Base-by-base conservation (phyloP, 352 stramenopile genomes). In the Phytophthora ramorum region DNA sequence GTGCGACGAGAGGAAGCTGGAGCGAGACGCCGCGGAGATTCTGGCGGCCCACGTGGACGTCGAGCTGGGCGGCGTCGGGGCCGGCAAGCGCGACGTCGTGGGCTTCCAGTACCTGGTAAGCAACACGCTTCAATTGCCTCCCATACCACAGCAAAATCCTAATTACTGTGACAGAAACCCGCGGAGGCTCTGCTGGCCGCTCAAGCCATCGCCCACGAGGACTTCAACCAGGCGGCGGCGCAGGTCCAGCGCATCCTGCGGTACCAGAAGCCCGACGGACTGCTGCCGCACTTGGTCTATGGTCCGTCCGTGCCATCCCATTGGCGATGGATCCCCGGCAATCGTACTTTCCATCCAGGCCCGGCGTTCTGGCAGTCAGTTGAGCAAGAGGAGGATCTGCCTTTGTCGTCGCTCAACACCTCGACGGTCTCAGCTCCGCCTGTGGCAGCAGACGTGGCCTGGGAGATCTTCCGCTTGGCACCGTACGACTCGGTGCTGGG, bases 31-130 rank as follows among this genome's bases (percentile, higher is more conserved):
- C 7, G 54, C 63, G 34, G 44, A 46, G 14, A 40, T 90, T 0
- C 73, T 96, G 14, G 53, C 24, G 13, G 50, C 59, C 10, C 76
- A 90, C 45, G 81, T 84, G 43, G 87, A 96, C 57, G 68, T 85
- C 55, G 81, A 92, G 50, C 47, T 96, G 14, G 84, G 87, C 51
- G 87, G 84, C n/a, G 79, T 91, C 12, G 68, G 76, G 12, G 83
- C 85, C 3, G 87, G 81, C 0, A 66, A 72, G 38, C 37, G 59
- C 4, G 58, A 73, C 14, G 54, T 80, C 58, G 78, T 89, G 52
- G 85, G 85, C 43, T 96, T 96, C 57, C 85, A 96, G 63, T 76
- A 96, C 56, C 53, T 96, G 53, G 87, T 95, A 26, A n/a, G 14
- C 4, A n/a, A 46, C 13, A 3, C 17, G 20, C 40, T 44, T 46